These are phyloP conservation scores for Mycena crocata DNA, from an alignment of 768 basidiomycete genomes.

Conservation along the genomic window DNA sequence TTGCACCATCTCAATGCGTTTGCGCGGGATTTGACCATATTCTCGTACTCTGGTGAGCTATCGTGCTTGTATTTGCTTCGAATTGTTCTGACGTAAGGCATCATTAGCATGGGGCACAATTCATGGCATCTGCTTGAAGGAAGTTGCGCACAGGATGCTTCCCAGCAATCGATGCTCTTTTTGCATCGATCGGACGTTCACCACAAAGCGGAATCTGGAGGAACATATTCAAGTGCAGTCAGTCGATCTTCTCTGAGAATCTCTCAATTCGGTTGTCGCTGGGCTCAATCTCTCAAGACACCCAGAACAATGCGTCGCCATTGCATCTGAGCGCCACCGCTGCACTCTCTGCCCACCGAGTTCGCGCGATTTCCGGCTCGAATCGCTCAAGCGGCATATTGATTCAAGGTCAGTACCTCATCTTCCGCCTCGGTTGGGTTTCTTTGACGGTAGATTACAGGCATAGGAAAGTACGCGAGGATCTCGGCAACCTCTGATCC, in stretches of 20 bases:
- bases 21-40: not conserved
- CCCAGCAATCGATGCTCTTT: not conserved
- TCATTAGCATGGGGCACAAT: conserved; percentile 7
- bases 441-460: too few species aligned
- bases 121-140: not conserved
- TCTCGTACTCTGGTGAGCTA: not conserved
- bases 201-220: not conserved
- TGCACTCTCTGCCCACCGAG: not conserved
- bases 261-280: not conserved
- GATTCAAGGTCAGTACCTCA: not conserved
- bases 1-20: conserved; percentile 3
- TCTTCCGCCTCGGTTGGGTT: too few species aligned
- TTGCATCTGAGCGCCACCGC: not conserved
- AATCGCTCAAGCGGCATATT: not conserved
- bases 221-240: not conserved
- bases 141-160: not conserved
- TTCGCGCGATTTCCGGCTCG: not conserved
- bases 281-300: not conserved
- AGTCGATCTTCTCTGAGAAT: not conserved
- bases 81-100: not conserved
- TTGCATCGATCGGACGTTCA: not conserved
- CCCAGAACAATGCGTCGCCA: not conserved
- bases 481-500: too few species aligned
- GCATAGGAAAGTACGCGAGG: too few species aligned
- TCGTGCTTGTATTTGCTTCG: not conserved